Conservation (phyloP, 768 basidiomycete genomes). For the Albatrellus ellisii region DNA sequence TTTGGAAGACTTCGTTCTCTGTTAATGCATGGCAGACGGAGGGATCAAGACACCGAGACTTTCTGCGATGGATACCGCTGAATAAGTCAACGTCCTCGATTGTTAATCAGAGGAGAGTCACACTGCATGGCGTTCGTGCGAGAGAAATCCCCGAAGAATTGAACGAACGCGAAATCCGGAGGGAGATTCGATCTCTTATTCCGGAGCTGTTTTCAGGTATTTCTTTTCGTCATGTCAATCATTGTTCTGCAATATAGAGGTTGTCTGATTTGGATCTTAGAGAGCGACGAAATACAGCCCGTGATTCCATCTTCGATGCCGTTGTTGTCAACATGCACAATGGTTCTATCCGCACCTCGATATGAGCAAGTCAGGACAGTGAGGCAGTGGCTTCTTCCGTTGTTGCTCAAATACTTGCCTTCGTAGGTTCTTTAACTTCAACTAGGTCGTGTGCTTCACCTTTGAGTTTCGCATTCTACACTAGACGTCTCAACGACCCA, state of each 20-base stretch:
- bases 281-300: background rate
- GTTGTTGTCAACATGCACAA: slow-evolving; percentile 28
- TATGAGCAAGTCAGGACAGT: slow-evolving; percentile 67
- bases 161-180: slow-evolving; percentile 58
- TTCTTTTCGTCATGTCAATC: background rate
- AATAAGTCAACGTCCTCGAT: slow-evolving; percentile 44
- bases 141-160: slow-evolving; percentile 60
- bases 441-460: too few species aligned
- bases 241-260: background rate
- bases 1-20: slow-evolving; percentile 1
- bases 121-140: slow-evolving; percentile 53
- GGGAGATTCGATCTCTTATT: slow-evolving; percentile 48
- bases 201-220: slow-evolving; percentile 43
- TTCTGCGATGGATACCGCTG: slow-evolving; percentile 63
- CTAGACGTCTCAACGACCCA: slow-evolving; percentile 5
- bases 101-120: slow-evolving; percentile 54
- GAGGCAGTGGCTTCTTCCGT: slow-evolving; percentile 63
- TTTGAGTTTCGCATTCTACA: background rate
- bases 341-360: slow-evolving; percentile 41
- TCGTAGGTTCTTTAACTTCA: slow-evolving; percentile 28
- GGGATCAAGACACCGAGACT: slow-evolving; percentile 53
- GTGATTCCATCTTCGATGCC: background rate
- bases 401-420: slow-evolving; percentile 38
- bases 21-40: slow-evolving; percentile 21
- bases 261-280: background rate